phyloP scores from a whole-genome alignment of 768 basidiomycete species.

The Hygrophorus pudorinus region DNA sequence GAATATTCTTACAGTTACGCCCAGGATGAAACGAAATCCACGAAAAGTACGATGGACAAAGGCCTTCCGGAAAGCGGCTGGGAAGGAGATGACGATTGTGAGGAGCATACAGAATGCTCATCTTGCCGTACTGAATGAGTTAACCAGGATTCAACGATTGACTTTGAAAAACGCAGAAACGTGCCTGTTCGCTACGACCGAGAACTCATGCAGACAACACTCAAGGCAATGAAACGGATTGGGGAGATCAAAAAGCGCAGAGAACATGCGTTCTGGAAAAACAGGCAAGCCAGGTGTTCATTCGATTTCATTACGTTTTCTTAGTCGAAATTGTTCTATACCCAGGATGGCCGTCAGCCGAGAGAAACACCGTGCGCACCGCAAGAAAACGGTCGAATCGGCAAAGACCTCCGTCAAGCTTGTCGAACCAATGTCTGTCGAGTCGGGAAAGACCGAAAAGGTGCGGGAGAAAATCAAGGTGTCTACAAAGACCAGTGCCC shows the following conservation, averaged over 20 bases:
- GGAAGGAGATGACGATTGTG: conserved; percentile 99
- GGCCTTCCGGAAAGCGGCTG: conserved; percentile 96
- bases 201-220: conserved; percentile 83
- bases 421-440: conserved; percentile 48
- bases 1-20: not conserved
- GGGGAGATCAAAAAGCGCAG: conserved; percentile 85
- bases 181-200: conserved; percentile 96
- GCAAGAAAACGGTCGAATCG: conserved; percentile 54
- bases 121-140: not conserved
- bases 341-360: conserved; percentile 76
- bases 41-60: conserved; percentile 99
- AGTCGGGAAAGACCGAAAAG: conserved; percentile 33
- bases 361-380: conserved; percentile 67
- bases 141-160: conserved; percentile 88
- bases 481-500: conserved; percentile 50
- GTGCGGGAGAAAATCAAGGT: conserved; percentile 75
- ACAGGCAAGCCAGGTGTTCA: conserved; percentile 38
- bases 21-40: conserved; percentile 98
- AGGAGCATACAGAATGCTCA: conserved; percentile 19
- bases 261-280: conserved; percentile 95
- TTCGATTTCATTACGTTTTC: not conserved
- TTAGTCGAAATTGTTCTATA: conserved; percentile 1
- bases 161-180: conserved; percentile 98
- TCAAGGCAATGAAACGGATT: conserved; percentile 94
- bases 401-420: conserved; percentile 52